phyloP scores from a whole-genome alignment of 306 rosid species.

The Prinsepia uniflora region DNA sequence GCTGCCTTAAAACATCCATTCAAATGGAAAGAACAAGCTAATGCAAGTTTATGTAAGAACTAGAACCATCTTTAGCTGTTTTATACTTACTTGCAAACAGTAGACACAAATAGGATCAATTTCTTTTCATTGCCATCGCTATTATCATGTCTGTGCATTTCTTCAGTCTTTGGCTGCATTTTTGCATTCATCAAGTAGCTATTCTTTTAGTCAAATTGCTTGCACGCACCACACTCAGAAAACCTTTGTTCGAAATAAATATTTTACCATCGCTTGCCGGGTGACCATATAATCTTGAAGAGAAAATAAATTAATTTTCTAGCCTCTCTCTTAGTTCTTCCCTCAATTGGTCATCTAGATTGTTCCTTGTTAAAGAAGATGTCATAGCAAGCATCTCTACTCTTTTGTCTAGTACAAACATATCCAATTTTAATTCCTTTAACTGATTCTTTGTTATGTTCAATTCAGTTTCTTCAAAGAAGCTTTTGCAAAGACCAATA shows the following conservation, averaged over 20 bases:
- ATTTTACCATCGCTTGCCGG: background rate
- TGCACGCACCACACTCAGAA: background rate
- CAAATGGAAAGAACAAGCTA: slow-evolving; percentile 65
- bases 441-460: slow-evolving; percentile 20
- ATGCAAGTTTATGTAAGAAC: slow-evolving; percentile 63
- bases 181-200: background rate
- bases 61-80: background rate
- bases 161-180: background rate
- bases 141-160: slow-evolving; percentile 2
- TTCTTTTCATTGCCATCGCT: background rate
- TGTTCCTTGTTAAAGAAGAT: background rate
- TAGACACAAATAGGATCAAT: background rate
- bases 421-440: slow-evolving; percentile 1
- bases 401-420: background rate
- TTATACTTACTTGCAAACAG: background rate
- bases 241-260: background rate
- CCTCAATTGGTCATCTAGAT: background rate
- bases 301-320: background rate
- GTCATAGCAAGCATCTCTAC: background rate
- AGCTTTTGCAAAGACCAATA: slow-evolving; percentile 66
- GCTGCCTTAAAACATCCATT: slow-evolving; percentile 55
- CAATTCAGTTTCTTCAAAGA: slow-evolving; percentile 82
- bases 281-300: background rate
- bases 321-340: slow-evolving; percentile 5
- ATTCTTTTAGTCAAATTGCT: background rate